These are phyloP conservation scores for Kodamaea lidongshanica DNA, from an alignment of 805 yeast genomes.

Conservation along the genomic window DNA sequence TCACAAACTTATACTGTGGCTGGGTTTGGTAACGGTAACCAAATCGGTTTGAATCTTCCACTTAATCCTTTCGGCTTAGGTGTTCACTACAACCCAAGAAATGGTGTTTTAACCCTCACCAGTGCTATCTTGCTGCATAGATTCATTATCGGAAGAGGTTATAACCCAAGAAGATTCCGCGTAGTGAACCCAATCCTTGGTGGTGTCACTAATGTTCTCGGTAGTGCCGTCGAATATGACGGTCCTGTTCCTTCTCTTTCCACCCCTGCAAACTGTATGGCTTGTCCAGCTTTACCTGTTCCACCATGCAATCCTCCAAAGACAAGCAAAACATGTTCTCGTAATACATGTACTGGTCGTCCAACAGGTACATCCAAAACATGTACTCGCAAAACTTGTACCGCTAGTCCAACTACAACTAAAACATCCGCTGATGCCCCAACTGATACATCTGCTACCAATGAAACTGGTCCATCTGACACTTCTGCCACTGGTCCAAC, in stretches of 20 bases:
- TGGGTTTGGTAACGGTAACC: slow-evolving; percentile 25
- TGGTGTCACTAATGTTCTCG: slow-evolving; percentile 5
- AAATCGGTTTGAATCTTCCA: slow-evolving; percentile 11
- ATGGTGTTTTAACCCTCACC: slow-evolving; percentile 18
- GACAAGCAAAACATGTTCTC: slow-evolving; percentile 2
- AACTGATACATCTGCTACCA: too few relatives aligned
- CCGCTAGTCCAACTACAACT: too few relatives aligned
- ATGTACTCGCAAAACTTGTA: too few relatives aligned
- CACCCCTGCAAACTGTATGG: slow-evolving; percentile 7
- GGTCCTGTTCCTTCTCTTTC: slow-evolving; percentile 9
- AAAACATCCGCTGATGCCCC: too few relatives aligned
- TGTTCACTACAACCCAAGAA: slow-evolving; percentile 5
- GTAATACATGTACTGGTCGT: too few relatives aligned
- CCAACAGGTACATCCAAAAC: too few relatives aligned
- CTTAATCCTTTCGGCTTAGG: slow-evolving; percentile 6
- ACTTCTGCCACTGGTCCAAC: too few relatives aligned
- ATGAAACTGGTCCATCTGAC: too few relatives aligned
- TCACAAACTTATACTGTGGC: slow-evolving; percentile 19
- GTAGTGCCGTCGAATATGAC: slow-evolving; percentile 10
- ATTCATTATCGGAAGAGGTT: slow-evolving; percentile 11
- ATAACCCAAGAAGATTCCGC: slow-evolving; percentile 4
- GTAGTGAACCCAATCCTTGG: slow-evolving; percentile 8
- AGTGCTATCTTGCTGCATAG: slow-evolving; percentile 7
- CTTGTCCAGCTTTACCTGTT: slow-evolving; percentile 5
- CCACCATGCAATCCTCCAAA: too few relatives aligned